Evolutionary conservation across 169 alveolate genomes (phyloP).

Genomic region (Cryptosporidium sp.): DNA sequence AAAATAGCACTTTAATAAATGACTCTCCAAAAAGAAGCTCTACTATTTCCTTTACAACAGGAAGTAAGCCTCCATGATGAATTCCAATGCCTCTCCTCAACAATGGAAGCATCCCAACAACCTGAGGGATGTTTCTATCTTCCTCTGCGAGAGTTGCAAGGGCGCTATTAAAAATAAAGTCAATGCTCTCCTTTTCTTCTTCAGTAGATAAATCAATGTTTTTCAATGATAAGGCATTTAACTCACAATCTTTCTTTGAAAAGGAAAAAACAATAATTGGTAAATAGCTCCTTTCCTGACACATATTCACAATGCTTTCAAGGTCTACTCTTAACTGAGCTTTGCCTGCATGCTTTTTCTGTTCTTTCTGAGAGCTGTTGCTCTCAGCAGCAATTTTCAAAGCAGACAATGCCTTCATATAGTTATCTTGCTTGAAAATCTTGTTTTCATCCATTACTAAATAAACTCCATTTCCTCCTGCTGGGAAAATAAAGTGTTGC

Average conservation of each 20-base stretch:
- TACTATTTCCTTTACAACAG: slow-evolving; percentile 96
- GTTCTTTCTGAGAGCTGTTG: slow-evolving; percentile 72
- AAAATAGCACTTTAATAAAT: slow-evolving; percentile 93
- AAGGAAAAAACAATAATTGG: slow-evolving; percentile 98
- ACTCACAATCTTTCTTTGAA: slow-evolving; percentile 97
- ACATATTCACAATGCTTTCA: slow-evolving; percentile 92
- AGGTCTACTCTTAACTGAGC: slow-evolving; percentile 85
- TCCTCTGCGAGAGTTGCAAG: slow-evolving; percentile 96
- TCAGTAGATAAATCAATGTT: slow-evolving; percentile 85
- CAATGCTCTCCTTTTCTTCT: slow-evolving; percentile 92
- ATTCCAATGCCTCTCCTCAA: slow-evolving; percentile 96
- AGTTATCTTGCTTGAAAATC: slow-evolving; percentile 86
- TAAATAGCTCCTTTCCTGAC: slow-evolving; percentile 90
- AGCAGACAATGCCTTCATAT: slow-evolving; percentile 77
- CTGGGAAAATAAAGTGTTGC: slow-evolving; percentile 95
- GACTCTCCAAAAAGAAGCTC: slow-evolving; percentile 97
- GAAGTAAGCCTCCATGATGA: slow-evolving; percentile 98
- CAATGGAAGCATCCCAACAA: slow-evolving; percentile 91
- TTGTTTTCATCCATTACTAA: slow-evolving; percentile 95
- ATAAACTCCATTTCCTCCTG: slow-evolving; percentile 94
- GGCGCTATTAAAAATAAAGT: slow-evolving; percentile 95
- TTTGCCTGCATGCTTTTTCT: slow-evolving; percentile 27
- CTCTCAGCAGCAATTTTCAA: slow-evolving; percentile 45
- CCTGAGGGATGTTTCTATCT: slow-evolving; percentile 93
- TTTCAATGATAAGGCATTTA: slow-evolving; percentile 91